These are phyloP conservation scores for Kingdonia uniflora DNA, from an alignment of 164 flowering plant species.

Conservation along the genomic window DNA sequence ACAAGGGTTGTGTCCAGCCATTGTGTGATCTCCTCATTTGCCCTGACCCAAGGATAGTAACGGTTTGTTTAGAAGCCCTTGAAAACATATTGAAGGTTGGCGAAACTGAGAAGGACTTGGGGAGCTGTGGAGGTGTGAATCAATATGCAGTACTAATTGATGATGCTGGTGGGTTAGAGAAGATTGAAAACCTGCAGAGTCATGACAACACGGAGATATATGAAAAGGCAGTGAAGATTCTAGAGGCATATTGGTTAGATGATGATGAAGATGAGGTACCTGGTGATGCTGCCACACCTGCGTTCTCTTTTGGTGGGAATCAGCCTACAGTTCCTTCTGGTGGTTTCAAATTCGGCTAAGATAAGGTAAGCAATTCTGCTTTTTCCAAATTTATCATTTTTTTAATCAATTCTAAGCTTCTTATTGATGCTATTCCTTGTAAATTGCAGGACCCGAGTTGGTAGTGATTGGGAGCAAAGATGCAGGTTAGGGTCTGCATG, in stretches of 20 bases:
- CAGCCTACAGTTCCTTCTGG: constrained; percentile 39
- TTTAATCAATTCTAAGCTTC: too few species aligned
- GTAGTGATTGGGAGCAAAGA: too few species aligned
- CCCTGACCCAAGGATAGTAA: constrained; percentile 63
- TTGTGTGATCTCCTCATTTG: constrained; percentile 55
- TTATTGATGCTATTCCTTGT: too few species aligned
- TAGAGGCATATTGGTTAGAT: constrained; percentile 70
- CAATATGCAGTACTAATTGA: constrained; percentile 28
- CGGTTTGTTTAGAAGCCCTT: constrained; percentile 61
- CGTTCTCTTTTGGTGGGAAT: constrained; percentile 34
- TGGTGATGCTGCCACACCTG: constrained; percentile 26
- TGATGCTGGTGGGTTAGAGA: constrained; percentile 61
- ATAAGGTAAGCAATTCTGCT: too few species aligned
- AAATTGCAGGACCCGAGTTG: too few species aligned
- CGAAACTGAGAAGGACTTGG: constrained; percentile 47
- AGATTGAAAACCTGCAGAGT: constrained; percentile 56
- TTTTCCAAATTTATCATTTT: too few species aligned
- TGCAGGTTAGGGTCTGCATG: too few species aligned
- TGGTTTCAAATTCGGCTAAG: constrained; percentile 51
- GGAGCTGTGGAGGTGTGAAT: constrained; percentile 37
- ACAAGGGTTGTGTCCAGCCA: constrained; percentile 54
- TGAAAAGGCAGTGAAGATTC: constrained; percentile 58
- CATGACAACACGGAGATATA: constrained; percentile 75
- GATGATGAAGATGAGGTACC: constrained; percentile 51
- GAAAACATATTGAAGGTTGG: constrained; percentile 69